Percentiles rank a stretch among this genome's conserved stretches.
phyloP scores from a whole-genome alignment of 345 rosid genomes.

The Euphorbia tirucalli region DNA sequence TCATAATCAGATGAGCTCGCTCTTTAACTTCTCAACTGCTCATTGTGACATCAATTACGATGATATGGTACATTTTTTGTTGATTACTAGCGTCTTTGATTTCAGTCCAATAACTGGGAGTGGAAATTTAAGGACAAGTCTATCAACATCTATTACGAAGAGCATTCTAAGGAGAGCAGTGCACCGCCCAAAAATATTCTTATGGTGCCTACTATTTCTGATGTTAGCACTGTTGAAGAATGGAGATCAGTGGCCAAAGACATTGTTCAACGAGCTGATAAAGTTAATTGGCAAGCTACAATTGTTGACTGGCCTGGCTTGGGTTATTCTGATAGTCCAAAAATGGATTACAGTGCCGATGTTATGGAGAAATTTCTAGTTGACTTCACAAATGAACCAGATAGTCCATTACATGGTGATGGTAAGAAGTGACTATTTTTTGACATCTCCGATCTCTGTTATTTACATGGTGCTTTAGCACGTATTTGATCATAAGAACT shows the following conservation, averaged over 20 bases:
- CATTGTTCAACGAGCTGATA: conserved; percentile 54
- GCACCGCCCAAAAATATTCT: conserved; percentile 60
- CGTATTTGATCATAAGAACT: not conserved
- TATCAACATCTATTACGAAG: conserved; percentile 66
- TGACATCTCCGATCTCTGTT: not conserved
- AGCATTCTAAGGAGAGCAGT: conserved; percentile 49
- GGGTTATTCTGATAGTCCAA: conserved; percentile 76
- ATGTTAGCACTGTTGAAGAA: conserved; percentile 93
- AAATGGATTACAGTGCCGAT: conserved; percentile 79
- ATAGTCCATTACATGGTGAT: conserved; percentile 70
- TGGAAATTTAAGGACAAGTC: conserved; percentile 73
- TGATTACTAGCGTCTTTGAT: not conserved
- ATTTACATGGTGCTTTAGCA: not conserved
- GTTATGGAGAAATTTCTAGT: conserved; percentile 83
- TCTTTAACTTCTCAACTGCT: not conserved
- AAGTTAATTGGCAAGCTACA: conserved; percentile 66
- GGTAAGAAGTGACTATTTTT: not conserved
- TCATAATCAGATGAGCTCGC: not conserved
- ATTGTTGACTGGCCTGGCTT: conserved; percentile 97
- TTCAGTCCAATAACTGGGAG: conserved; percentile 60
- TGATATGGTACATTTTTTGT: not conserved
- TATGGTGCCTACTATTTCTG: conserved; percentile 89
- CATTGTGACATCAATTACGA: not conserved
- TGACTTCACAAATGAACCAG: conserved; percentile 69
- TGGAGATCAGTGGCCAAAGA: conserved; percentile 87